Evolutionary conservation across 305 asterid genomes (phyloP).

Genomic region (Solanum hybrid): DNA sequence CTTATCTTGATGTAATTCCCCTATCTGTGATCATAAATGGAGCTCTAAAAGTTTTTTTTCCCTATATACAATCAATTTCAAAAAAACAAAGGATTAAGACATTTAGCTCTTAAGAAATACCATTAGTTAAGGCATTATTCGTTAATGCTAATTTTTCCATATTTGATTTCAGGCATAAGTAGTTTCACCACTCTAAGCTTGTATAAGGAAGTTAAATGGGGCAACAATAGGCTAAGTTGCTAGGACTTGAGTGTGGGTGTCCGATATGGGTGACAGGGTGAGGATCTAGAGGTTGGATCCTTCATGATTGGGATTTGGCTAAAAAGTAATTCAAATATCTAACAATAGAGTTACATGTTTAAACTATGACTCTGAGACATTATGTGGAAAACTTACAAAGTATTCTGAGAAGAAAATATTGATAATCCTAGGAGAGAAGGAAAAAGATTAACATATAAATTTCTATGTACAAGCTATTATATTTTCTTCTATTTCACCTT

Average conservation of each 20-base stretch:
- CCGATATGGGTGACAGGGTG: background rate
- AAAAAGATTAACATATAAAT: no score
- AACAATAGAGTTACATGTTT: background rate
- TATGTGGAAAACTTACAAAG: background rate
- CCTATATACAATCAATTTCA: background rate
- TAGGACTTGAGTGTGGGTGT: background rate
- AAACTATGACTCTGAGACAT: background rate
- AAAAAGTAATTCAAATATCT: background rate
- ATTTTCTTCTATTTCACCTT: background rate
- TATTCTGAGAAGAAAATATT: background rate
- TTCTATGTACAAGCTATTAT: background rate
- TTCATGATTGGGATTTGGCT: background rate
- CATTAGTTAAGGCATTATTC: background rate
- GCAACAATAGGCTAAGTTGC: background rate
- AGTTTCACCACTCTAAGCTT: background rate
- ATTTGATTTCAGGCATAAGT: background rate
- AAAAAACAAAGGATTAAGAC: background rate
- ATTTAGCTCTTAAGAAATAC: background rate
- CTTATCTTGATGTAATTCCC: background rate
- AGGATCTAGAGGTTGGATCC: background rate
- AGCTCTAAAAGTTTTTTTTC: background rate
- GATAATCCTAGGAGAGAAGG: background rate
- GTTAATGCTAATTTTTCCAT: background rate
- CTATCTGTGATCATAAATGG: background rate
- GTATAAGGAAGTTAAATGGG: background rate